Evolutionary conservation across 2,329 filamentous ascomycete genomes (phyloP).

Genomic region (Exserohilum rostratum): DNA sequence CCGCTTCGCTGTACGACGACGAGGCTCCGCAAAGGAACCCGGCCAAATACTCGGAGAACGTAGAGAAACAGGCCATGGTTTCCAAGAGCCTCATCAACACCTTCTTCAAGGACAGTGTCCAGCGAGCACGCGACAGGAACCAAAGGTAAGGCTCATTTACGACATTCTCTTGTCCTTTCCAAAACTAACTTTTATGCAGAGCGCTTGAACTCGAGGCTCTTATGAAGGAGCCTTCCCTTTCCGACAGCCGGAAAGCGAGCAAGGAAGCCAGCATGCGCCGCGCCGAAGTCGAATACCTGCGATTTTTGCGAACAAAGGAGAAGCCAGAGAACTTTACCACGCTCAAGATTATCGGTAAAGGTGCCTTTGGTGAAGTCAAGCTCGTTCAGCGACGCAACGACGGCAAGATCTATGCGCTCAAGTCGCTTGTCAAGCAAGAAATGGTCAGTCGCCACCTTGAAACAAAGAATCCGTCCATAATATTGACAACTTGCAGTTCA

Average conservation of each 20-base stretch:
- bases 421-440: constrained; percentile 97
- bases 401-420: constrained; percentile 96
- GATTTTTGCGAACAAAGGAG: constrained; percentile 92
- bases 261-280: constrained; percentile 84
- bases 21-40: constrained; percentile 79
- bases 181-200: constrained; percentile 57
- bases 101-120: constrained; percentile 99
- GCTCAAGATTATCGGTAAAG: constrained; percentile 98
- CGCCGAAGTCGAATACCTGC: constrained; percentile 89
- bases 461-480: neutral
- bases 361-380: constrained; percentile 97
- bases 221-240: constrained; percentile 76
- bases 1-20: constrained; percentile 62
- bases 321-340: constrained; percentile 94
- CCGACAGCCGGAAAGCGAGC: constrained; percentile 77
- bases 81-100: constrained; percentile 70
- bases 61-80: constrained; percentile 73
- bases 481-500: constrained; percentile 65
- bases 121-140: constrained; percentile 92
- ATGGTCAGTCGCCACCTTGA: constrained; percentile 63
- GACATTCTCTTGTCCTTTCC: neutral
- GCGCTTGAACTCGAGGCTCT: constrained; percentile 91
- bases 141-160: constrained; percentile 70
- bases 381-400: constrained; percentile 95
- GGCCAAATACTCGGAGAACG: constrained; percentile 86